phyloP scores from a whole-genome alignment of 2,329 filamentous ascomycete species.

The Cryphonectria naterciae region DNA sequence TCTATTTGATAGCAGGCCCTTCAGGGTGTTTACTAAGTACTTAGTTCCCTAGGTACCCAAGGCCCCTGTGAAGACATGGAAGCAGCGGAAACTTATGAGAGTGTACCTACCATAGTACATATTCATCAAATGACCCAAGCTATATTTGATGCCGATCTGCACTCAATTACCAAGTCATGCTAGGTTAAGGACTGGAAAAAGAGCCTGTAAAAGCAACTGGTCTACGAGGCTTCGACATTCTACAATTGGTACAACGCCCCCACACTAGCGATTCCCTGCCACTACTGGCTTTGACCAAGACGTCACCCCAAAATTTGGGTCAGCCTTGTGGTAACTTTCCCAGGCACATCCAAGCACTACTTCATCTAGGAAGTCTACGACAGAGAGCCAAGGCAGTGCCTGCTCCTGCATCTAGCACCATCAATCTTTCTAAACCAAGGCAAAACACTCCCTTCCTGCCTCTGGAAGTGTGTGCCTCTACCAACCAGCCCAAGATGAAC shows the following conservation, averaged over 20 bases:
- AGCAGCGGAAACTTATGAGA: neutral
- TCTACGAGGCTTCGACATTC: neutral
- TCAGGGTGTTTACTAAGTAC: neutral
- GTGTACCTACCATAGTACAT: neutral
- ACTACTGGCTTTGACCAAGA: constrained; percentile 2
- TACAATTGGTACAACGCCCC: neutral
- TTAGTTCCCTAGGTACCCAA: neutral
- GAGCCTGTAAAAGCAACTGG: neutral
- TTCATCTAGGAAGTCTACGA: neutral
- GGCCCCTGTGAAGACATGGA: neutral
- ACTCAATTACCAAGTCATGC: neutral
- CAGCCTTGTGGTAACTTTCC: neutral
- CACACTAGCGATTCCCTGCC: neutral
- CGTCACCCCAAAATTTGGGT: constrained; percentile 15
- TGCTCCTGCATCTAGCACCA: neutral
- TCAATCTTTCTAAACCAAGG: neutral
- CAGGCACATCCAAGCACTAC: no score
- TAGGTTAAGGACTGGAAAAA: neutral
- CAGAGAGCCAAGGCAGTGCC: neutral
- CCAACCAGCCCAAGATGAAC: constrained; percentile 68
- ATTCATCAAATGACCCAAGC: neutral
- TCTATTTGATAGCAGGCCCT: neutral
- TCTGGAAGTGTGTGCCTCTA: neutral
- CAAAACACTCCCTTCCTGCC: neutral
- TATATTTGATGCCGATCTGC: neutral